phyloP scores from a whole-genome alignment of 2,329 filamentous ascomycete species.

The Mollisia scopiformis region DNA sequence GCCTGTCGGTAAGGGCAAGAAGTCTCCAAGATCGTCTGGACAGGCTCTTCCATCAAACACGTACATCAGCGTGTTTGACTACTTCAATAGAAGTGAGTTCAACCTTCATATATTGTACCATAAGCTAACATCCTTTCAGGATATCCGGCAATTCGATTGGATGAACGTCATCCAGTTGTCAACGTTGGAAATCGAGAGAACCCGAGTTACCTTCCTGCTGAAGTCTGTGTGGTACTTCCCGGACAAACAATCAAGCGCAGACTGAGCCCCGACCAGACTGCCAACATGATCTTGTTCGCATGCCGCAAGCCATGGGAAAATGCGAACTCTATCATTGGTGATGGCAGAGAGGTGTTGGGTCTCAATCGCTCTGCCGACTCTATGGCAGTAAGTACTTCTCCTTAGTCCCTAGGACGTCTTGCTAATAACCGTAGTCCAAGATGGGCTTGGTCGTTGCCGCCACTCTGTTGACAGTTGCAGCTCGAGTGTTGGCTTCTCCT shows the following conservation, averaged over 20 bases:
- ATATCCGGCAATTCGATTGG: constrained; percentile 54
- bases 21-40: constrained; percentile 36
- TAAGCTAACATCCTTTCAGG: constrained; percentile 43
- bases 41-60: constrained; percentile 33
- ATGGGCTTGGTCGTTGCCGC: constrained; percentile 67
- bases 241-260: constrained; percentile 67
- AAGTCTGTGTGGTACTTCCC: constrained; percentile 64
- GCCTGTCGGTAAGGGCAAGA: constrained; percentile 31
- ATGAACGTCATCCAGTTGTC: constrained; percentile 55
- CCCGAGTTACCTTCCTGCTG: constrained; percentile 68
- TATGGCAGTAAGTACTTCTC: constrained; percentile 34
- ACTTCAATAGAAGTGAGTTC: constrained; percentile 50
- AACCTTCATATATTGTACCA: neutral
- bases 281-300: constrained; percentile 72
- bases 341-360: constrained; percentile 60
- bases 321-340: constrained; percentile 63
- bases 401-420: neutral
- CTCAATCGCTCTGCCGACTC: constrained; percentile 49
- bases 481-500: constrained; percentile 67
- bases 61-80: constrained; percentile 59
- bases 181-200: constrained; percentile 63
- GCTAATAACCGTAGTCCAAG: neutral
- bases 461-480: constrained; percentile 69
- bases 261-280: constrained; percentile 62
- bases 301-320: constrained; percentile 69